Evolutionary conservation across 2,329 filamentous ascomycete genomes (phyloP).

Genomic region (Rutstroemia sydowiana): DNA sequence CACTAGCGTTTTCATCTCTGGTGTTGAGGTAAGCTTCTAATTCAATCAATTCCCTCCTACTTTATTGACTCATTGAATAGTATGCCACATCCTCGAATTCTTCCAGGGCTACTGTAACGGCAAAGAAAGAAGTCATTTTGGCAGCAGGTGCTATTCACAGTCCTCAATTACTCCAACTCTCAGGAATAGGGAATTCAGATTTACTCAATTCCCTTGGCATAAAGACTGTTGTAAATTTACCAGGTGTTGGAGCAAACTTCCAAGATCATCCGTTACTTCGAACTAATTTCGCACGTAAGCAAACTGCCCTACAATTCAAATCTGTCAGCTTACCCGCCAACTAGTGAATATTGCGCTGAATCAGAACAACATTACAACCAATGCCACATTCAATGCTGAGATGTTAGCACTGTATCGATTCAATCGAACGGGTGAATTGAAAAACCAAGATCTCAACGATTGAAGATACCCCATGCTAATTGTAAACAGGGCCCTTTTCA

Average conservation of each 20-base stretch:
- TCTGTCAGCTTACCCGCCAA: too few relatives aligned
- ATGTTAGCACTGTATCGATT: conserved; percentile 2
- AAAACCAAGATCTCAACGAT: too few relatives aligned
- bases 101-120: conserved; percentile 20
- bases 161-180: conserved; percentile 45
- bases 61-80: too few relatives aligned
- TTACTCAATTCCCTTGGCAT: conserved; percentile 40
- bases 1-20: neutral
- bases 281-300: conserved; percentile 4
- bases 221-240: conserved; percentile 35
- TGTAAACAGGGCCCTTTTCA: conserved; percentile 4
- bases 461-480: too few relatives aligned
- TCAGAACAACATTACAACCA: conserved; percentile 2
- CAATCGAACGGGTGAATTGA: conserved; percentile 8
- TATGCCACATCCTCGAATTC: conserved; percentile 18
- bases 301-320: too few relatives aligned
- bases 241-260: conserved; percentile 45
- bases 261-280: conserved; percentile 34
- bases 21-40: conserved; percentile 2
- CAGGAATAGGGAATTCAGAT: conserved; percentile 39
- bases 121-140: conserved; percentile 39
- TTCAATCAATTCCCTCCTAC: neutral
- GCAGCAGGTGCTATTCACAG: conserved; percentile 44
- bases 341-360: neutral
- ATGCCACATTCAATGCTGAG: conserved; percentile 8